Evolutionary conservation across 768 basidiomycete genomes (phyloP).

Genomic region (Agaricus subrufescens): DNA sequence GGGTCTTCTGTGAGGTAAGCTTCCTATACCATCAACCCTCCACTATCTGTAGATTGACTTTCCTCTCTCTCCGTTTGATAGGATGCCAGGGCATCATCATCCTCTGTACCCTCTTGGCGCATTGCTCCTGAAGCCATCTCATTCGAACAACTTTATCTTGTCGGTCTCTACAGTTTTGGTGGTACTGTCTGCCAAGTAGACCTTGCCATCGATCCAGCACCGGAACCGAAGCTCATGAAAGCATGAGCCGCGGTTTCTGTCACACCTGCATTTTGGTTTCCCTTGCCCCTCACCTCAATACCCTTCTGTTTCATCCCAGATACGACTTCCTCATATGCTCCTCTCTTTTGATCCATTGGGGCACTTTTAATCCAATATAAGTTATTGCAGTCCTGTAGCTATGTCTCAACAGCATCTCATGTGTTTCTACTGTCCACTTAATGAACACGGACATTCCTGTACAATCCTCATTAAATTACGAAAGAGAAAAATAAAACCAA

Average conservation of each 20-base stretch:
- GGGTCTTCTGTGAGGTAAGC: slow-evolving; percentile 32
- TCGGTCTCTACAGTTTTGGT: slow-evolving; percentile 36
- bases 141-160: slow-evolving; percentile 38
- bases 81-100: slow-evolving; percentile 12
- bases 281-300: neutral
- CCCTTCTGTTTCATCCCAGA: neutral
- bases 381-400: neutral
- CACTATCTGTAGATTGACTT: slow-evolving; percentile 21
- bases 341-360: neutral
- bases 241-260: too few relatives aligned
- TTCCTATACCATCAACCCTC: neutral
- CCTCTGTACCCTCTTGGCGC: slow-evolving; percentile 25
- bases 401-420: neutral
- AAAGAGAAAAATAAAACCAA: neutral
- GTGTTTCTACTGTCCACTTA: neutral
- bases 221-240: neutral
- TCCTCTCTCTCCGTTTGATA: slow-evolving; percentile 1
- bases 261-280: too few relatives aligned
- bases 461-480: neutral
- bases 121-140: slow-evolving; percentile 29
- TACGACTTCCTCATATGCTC: neutral
- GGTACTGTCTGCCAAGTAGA: slow-evolving; percentile 50
- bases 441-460: neutral
- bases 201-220: slow-evolving; percentile 31
- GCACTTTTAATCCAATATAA: neutral